phyloP scores from a whole-genome alignment of 345 rosid genomes.

The Draba incana region DNA sequence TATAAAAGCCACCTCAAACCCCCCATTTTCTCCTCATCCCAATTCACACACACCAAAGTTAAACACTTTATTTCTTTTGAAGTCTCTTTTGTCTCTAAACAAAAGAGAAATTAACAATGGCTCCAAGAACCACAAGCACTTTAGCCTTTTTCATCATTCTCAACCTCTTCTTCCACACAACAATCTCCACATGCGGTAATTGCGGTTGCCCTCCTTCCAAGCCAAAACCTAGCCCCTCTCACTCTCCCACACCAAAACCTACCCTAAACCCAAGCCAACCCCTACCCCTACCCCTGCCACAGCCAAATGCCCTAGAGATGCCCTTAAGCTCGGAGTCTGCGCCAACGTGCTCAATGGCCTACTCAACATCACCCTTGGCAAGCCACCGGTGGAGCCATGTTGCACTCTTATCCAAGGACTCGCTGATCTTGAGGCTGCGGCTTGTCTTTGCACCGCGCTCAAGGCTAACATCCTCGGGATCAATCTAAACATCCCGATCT shows the following conservation, averaged over 20 bases:
- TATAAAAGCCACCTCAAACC: slow-evolving; percentile 50
- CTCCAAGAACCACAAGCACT: slow-evolving; percentile 47
- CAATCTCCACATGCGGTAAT: slow-evolving; percentile 46
- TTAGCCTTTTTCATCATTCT: slow-evolving; percentile 54
- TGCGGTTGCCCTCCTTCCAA: slow-evolving; percentile 54
- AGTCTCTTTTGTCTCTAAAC: slow-evolving; percentile 21
- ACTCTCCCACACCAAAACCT: slow-evolving; percentile 34
- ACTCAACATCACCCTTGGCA: slow-evolving; percentile 46
- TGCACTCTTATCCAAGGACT: slow-evolving; percentile 52
- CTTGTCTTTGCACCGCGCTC: slow-evolving; percentile 63
- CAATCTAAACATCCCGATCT: slow-evolving; percentile 48
- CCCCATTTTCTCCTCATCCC: slow-evolving; percentile 29
- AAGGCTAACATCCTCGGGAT: slow-evolving; percentile 54
- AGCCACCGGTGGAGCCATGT: slow-evolving; percentile 52
- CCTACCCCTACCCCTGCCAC: slow-evolving; percentile 39
- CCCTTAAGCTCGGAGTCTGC: slow-evolving; percentile 52
- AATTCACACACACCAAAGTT: slow-evolving; percentile 21
- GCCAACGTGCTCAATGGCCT: slow-evolving; percentile 47
- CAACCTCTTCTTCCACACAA: slow-evolving; percentile 57
- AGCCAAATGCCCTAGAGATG: slow-evolving; percentile 47
- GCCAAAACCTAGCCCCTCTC: slow-evolving; percentile 52
- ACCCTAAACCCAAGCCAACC: slow-evolving; percentile 40
- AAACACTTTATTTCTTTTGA: neutral
- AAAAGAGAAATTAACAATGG: slow-evolving; percentile 43
- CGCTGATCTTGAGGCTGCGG: slow-evolving; percentile 55